Base-by-base conservation (phyloP, 176 grass and related monocot species). In the Canna indica region DNA sequence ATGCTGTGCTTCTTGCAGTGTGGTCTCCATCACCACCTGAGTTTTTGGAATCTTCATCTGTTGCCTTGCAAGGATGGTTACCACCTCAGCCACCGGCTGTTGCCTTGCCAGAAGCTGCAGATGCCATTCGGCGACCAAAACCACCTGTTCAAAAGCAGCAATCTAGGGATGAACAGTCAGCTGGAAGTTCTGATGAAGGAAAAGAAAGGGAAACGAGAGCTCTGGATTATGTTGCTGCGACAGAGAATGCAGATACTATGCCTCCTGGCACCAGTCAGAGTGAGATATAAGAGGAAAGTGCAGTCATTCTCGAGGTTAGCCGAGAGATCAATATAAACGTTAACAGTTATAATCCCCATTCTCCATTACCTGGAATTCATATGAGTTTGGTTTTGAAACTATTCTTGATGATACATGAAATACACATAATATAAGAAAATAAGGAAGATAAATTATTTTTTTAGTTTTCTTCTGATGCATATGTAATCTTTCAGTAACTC, bases 91-190 rank as follows among this genome's bases (percentile, higher is more conserved):
- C 84, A 38, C 82, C 88, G 1, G 30, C 84, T 0, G 81, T 87
- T 8, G 78, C 67, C 30, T 77, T 90, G 84, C 77, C 88, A 15
- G 93, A 92, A 78, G 93, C 86, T 0, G 75, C 72, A 0, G 79
- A 80, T 0, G 88, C 86, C 71, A 97, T 97, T 46, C 73, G 88
- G 7, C 93, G 89, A 15, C 77, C 77, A 10, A 91, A 84, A 70
- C 64, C 79, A 41, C 54, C 50, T 38, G 1, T 60, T 28, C 74
- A 72, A 17, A 83, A 70, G 78, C 87, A 83, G 53, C 46, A 60
- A 9, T 87, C 71, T 0, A 81, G 70, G 2, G 67, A 83, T 25
- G 6, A 20, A 7, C 75, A 7, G 11, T 72, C 35, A 18, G 31
- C 29, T 47, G 42, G 16, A 32, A 75, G 75, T 1, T 41, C 74